phyloP scores from a whole-genome alignment of 768 basidiomycete species.

The Suillus clintonianus region DNA sequence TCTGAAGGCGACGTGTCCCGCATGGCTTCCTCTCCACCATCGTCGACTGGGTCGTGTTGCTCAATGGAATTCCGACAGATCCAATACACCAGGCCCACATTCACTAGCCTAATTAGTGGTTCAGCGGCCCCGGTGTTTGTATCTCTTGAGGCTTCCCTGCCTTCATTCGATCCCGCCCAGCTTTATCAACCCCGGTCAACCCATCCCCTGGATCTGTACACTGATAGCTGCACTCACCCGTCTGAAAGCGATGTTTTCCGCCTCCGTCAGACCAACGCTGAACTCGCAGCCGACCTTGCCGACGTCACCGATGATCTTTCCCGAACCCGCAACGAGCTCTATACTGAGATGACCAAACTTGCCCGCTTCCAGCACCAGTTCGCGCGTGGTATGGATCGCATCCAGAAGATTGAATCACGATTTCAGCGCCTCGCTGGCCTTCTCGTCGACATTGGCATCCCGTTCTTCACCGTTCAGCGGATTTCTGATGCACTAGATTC shows the following conservation, averaged over 20 bases:
- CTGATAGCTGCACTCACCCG: neutral
- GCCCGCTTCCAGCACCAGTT: slow-evolving; percentile 27
- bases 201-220: slow-evolving; percentile 11
- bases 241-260: neutral
- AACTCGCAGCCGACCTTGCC: slow-evolving; percentile 27
- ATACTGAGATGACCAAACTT: slow-evolving; percentile 27
- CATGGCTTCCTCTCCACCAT: slow-evolving; percentile 9
- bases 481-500: slow-evolving; percentile 23
- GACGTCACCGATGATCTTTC: slow-evolving; percentile 30
- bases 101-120: neutral
- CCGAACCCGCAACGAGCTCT: slow-evolving; percentile 29
- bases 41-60: neutral
- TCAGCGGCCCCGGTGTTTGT: slow-evolving; percentile 23
- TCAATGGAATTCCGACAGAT: neutral
- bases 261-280: slow-evolving; percentile 16
- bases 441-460: slow-evolving; percentile 30
- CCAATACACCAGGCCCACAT: neutral
- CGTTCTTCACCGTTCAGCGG: slow-evolving; percentile 19
- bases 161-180: slow-evolving; percentile 27
- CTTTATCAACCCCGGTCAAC: slow-evolving; percentile 16
- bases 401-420: slow-evolving; percentile 27
- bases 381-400: slow-evolving; percentile 23
- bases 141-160: slow-evolving; percentile 19
- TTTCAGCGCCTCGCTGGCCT: slow-evolving; percentile 24
- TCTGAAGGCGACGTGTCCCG: slow-evolving; percentile 43